Evolutionary conservation across 495 filamentous ascomycete species (phyloP).

Genomic region (Durotheca rogersii): DNA sequence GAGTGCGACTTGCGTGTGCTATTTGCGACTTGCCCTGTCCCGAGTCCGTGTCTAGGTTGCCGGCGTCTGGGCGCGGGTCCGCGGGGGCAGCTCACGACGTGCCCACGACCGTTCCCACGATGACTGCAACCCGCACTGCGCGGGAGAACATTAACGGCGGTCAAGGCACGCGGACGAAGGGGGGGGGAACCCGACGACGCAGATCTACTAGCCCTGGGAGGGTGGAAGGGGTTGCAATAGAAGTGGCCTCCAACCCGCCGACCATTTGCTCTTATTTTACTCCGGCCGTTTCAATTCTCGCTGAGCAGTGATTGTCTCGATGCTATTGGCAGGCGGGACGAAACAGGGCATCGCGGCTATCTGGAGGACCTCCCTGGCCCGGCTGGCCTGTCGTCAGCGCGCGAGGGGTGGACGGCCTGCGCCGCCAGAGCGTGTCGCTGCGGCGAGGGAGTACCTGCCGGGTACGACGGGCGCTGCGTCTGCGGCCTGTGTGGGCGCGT

Average conservation of each 20-base stretch:
- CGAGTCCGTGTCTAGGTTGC: constrained; percentile 19
- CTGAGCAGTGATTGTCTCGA: constrained; percentile 1
- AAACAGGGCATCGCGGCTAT: constrained; percentile 8
- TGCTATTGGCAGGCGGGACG: constrained; percentile 9
- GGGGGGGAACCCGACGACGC: background rate
- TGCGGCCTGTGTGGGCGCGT: too few relatives aligned
- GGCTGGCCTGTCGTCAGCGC: too few relatives aligned
- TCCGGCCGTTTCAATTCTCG: constrained; percentile 19
- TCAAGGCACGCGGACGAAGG: constrained; percentile 3
- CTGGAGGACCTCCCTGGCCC: too few relatives aligned
- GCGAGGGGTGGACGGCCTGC: too few relatives aligned
- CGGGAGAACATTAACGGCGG: constrained; percentile 2
- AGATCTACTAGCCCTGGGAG: background rate
- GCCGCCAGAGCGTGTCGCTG: background rate
- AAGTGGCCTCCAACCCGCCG: constrained; percentile 4
- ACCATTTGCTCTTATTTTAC: constrained; percentile 17
- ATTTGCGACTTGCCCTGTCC: constrained; percentile 21
- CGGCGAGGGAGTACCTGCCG: too few relatives aligned
- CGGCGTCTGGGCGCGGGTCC: too few relatives aligned
- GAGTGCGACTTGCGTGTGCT: constrained; percentile 19
- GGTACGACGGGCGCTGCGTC: too few relatives aligned
- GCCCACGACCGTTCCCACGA: too few relatives aligned
- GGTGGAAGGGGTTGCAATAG: constrained; percentile 12
- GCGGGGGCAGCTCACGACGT: too few relatives aligned
- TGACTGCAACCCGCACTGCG: too few relatives aligned